Percentiles rank a stretch among this genome's conserved stretches.
Evolutionary conservation across 192 early-diverging fungal species (phyloP).

Genomic region (Coemansia erecta): DNA sequence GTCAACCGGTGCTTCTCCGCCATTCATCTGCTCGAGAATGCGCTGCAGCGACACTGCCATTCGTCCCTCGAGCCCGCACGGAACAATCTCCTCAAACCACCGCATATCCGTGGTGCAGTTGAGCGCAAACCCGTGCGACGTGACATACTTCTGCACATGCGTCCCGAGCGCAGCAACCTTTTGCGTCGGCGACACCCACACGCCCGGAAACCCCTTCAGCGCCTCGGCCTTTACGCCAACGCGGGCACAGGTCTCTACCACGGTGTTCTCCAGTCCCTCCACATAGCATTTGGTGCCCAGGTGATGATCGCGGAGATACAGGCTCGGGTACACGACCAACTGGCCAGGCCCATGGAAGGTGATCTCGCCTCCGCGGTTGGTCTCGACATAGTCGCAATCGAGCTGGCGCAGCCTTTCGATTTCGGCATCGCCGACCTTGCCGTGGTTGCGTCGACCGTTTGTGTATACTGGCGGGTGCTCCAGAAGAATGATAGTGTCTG

Average conservation of each 20-base stretch:
- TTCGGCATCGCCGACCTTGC: conserved; percentile 53
- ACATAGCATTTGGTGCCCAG: conserved; percentile 78
- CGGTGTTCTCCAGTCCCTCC: conserved; percentile 66
- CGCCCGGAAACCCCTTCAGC: conserved; percentile 78
- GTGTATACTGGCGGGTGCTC: conserved; percentile 93
- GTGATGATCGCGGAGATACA: conserved; percentile 71
- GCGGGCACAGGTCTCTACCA: conserved; percentile 70
- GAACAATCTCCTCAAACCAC: conserved; percentile 89
- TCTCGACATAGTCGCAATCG: conserved; percentile 67
- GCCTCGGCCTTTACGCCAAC: conserved; percentile 63
- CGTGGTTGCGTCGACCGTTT: conserved; percentile 78
- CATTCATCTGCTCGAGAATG: conserved; percentile 4
- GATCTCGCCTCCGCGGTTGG: conserved; percentile 85
- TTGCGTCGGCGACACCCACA: conserved; percentile 79
- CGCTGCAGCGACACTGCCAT: conserved; percentile 67
- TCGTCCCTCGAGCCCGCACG: conserved; percentile 83
- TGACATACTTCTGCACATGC: conserved; percentile 83
- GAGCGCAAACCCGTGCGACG: conserved; percentile 90
- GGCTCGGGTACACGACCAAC: conserved; percentile 90
- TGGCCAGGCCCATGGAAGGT: conserved; percentile 98
- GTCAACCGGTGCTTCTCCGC: not conserved
- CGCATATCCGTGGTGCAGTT: conserved; percentile 87
- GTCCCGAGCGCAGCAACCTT: conserved; percentile 96
- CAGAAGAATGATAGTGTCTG: conserved; percentile 64
- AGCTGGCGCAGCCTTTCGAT: conserved; percentile 52